Evolutionary conservation across 805 yeast species (phyloP).

Genomic region (Cyberlindnera galapagoensis): DNA sequence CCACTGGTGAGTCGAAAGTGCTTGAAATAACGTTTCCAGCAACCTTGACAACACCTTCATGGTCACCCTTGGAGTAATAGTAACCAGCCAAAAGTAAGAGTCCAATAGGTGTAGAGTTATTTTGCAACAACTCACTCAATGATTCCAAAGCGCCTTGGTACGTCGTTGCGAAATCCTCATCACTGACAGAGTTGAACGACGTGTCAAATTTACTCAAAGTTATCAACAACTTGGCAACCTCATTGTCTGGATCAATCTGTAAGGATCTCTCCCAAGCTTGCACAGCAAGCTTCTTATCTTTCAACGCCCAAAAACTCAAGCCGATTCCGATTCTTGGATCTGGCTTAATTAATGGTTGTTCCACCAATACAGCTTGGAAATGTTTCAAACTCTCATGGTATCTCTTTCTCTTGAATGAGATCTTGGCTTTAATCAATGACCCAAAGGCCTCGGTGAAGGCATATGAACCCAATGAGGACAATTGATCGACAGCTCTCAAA

Average conservation of each 20-base stretch:
- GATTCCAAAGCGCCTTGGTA: slow-evolving; percentile 56
- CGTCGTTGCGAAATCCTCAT: slow-evolving; percentile 49
- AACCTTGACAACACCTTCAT: slow-evolving; percentile 49
- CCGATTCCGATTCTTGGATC: slow-evolving; percentile 96
- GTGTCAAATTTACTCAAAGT: slow-evolving; percentile 63
- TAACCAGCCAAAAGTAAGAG: slow-evolving; percentile 63
- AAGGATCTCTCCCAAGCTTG: slow-evolving; percentile 78
- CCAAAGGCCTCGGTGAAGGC: slow-evolving; percentile 65
- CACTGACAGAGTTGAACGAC: slow-evolving; percentile 49
- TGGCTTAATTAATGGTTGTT: slow-evolving; percentile 74
- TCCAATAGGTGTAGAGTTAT: slow-evolving; percentile 50
- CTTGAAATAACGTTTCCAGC: slow-evolving; percentile 42
- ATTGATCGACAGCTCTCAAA: slow-evolving; percentile 36
- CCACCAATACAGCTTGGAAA: slow-evolving; percentile 74
- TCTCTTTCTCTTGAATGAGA: slow-evolving; percentile 64
- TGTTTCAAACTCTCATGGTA: slow-evolving; percentile 68
- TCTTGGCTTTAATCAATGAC: slow-evolving; percentile 76
- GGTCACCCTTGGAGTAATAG: slow-evolving; percentile 63
- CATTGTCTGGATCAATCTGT: slow-evolving; percentile 47
- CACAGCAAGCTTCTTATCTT: slow-evolving; percentile 69
- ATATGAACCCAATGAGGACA: slow-evolving; percentile 20
- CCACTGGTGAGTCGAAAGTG: slow-evolving; percentile 31
- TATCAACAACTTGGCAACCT: slow-evolving; percentile 58
- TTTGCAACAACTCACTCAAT: slow-evolving; percentile 28
- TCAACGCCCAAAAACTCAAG: slow-evolving; percentile 84